Conservation (phyloP, 1,139 yeast genomes). For the Yamadazyma kanchanaburiensis region DNA sequence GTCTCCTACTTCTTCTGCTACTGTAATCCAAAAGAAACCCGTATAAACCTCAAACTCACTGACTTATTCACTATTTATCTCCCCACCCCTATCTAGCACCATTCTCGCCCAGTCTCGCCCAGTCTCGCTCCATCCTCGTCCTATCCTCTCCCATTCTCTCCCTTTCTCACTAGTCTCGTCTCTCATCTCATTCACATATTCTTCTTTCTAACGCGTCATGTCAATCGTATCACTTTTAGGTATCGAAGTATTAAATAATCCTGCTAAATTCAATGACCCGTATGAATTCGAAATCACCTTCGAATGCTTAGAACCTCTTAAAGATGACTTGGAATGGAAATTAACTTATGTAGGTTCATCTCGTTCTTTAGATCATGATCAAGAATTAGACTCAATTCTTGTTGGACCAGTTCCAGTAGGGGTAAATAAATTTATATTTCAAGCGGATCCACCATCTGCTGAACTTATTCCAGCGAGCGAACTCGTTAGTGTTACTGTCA, state of each 20-base stretch:
- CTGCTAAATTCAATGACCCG: constrained; percentile 90
- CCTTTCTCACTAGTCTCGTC: background rate
- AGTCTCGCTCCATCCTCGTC: background rate
- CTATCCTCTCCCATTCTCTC: background rate
- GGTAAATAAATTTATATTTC: constrained; percentile 83
- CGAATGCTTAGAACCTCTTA: constrained; percentile 90
- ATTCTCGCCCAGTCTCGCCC: too few species aligned
- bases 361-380: constrained; percentile 90
- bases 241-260: constrained; percentile 89
- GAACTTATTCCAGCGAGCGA: constrained; percentile 95
- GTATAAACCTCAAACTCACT: too few species aligned
- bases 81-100: background rate
- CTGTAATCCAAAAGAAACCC: too few species aligned
- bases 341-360: constrained; percentile 95
- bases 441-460: constrained; percentile 96
- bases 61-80: too few species aligned
- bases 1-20: too few species aligned
- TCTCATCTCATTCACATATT: constrained; percentile 4
- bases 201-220: constrained; percentile 40
- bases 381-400: constrained; percentile 87
- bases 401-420: constrained; percentile 99
- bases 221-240: constrained; percentile 92
- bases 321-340: constrained; percentile 96
- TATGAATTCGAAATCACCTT: constrained; percentile 96
- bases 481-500: constrained; percentile 91